Evolutionary conservation across 768 basidiomycete genomes (phyloP).

Genomic region (Chiua virens): DNA sequence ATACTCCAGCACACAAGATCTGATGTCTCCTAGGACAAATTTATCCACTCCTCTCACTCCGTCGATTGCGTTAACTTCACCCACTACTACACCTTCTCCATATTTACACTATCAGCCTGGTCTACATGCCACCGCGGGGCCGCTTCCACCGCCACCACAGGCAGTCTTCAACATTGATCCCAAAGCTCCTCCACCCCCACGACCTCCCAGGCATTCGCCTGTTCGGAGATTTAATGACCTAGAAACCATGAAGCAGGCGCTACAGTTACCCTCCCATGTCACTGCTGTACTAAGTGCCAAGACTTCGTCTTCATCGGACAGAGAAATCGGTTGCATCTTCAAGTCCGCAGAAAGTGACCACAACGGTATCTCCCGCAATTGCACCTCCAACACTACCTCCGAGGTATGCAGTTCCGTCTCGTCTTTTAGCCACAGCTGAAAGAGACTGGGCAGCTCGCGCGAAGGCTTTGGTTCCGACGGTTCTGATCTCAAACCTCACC

Average conservation of each 20-base stretch:
- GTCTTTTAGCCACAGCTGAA: not conserved
- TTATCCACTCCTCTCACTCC: constrained; percentile 25
- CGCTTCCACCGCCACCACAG: constrained; percentile 69
- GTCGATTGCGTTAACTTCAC: constrained; percentile 29
- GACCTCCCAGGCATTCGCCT: constrained; percentile 63
- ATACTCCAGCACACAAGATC: constrained; percentile 27
- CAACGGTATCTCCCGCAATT: not conserved
- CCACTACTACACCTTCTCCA: constrained; percentile 32
- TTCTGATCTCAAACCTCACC: constrained; percentile 22
- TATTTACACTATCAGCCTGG: constrained; percentile 67
- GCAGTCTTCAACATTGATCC: constrained; percentile 50
- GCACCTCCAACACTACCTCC: constrained; percentile 5
- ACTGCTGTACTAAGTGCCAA: constrained; percentile 38
- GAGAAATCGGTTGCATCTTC: constrained; percentile 24
- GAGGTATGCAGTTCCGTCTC: constrained; percentile 16
- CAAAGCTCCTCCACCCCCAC: constrained; percentile 52
- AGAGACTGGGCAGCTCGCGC: constrained; percentile 13
- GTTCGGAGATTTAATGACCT: constrained; percentile 47
- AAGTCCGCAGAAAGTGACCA: constrained; percentile 24
- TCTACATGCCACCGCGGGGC: constrained; percentile 69
- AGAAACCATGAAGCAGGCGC: constrained; percentile 56
- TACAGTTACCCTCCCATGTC: constrained; percentile 60
- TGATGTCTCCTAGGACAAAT: constrained; percentile 26
- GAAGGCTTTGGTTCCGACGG: constrained; percentile 21
- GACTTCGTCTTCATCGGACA: constrained; percentile 19